These are phyloP conservation scores for Lippia alba DNA, from an alignment of 305 asterid species.

Conservation along the genomic window DNA sequence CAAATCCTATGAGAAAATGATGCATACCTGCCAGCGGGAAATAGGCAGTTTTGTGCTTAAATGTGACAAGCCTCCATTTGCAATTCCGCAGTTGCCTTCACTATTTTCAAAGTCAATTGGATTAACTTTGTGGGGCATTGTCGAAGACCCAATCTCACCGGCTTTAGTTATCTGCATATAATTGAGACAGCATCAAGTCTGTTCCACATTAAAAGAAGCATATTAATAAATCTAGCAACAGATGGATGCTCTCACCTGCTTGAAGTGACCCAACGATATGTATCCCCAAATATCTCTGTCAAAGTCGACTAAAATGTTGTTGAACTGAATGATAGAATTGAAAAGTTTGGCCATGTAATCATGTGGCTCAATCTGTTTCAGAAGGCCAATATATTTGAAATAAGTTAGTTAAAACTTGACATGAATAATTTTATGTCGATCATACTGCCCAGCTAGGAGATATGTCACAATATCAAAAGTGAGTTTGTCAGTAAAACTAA, in stretches of 20 bases:
- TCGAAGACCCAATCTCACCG: constrained; percentile 90
- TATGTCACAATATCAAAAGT: background rate
- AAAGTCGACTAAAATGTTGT: constrained; percentile 77
- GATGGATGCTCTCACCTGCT: constrained; percentile 60
- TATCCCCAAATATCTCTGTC: constrained; percentile 87
- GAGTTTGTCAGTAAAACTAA: background rate
- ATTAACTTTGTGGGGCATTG: constrained; percentile 97
- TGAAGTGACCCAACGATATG: constrained; percentile 81
- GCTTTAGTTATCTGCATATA: constrained; percentile 74
- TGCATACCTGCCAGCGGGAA: constrained; percentile 89
- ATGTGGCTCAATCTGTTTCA: constrained; percentile 84
- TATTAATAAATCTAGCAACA: constrained; percentile 6
- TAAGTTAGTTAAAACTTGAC: constrained; percentile 20
- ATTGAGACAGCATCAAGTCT: constrained; percentile 22
- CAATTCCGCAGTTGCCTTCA: constrained; percentile 85
- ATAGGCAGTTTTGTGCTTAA: constrained; percentile 79
- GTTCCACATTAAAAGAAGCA: constrained; percentile 14
- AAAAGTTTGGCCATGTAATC: constrained; percentile 88
- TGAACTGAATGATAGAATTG: constrained; percentile 68
- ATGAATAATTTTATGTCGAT: background rate
- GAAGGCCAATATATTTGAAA: constrained; percentile 29
- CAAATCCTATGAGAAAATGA: constrained; percentile 6
- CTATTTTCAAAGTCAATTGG: constrained; percentile 94
- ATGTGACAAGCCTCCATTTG: constrained; percentile 70
- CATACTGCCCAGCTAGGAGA: constrained; percentile 17